These are phyloP conservation scores for Hypoxylon sp. DNA, from an alignment of 2,329 filamentous ascomycete genomes.

Conservation along the genomic window DNA sequence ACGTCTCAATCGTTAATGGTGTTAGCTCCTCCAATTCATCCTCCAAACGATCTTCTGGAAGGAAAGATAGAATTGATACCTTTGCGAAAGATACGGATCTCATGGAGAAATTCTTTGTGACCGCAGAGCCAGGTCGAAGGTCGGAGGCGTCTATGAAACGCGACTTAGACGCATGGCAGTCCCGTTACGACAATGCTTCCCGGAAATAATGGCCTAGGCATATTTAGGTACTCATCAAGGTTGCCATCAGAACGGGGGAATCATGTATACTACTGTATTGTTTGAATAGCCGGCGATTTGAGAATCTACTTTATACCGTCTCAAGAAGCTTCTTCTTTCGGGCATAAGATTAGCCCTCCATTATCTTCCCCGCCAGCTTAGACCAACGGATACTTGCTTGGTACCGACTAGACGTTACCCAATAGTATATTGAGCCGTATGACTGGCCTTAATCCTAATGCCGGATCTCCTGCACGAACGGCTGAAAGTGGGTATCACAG, in stretches of 20 bases:
- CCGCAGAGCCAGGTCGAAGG: constrained; percentile 35
- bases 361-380: background rate
- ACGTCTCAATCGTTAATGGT: constrained; percentile 13
- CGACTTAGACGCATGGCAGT: constrained; percentile 39
- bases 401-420: background rate
- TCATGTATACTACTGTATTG: constrained; percentile 15
- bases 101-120: constrained; percentile 40
- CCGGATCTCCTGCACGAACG: background rate
- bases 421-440: background rate
- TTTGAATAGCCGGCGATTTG: background rate
- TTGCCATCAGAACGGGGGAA: background rate
- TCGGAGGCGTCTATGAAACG: constrained; percentile 32
- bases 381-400: background rate
- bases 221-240: background rate
- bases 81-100: constrained; percentile 23
- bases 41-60: background rate
- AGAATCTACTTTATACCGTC: constrained; percentile 3
- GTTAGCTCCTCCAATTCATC: constrained; percentile 15
- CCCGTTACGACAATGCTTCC: constrained; percentile 27
- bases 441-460: background rate
- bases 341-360: background rate
- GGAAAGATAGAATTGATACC: constrained; percentile 13
- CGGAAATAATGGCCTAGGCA: constrained; percentile 5
- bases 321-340: background rate
- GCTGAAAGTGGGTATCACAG: background rate